Evolutionary conservation across 805 yeast genomes (phyloP).

Genomic region (Sugiyamaella lignohabitans): DNA sequence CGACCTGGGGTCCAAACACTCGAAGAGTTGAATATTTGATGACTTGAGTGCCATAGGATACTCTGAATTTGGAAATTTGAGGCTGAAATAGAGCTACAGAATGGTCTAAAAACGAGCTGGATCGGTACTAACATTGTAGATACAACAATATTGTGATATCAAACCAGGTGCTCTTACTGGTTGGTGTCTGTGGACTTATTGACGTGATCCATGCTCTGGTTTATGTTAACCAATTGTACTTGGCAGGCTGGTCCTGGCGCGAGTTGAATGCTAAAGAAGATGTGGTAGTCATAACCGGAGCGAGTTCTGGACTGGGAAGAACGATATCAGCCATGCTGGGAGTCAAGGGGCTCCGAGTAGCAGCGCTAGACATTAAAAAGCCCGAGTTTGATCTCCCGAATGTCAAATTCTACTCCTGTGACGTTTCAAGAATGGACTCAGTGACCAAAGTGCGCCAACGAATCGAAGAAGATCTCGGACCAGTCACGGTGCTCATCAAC

Average conservation of each 20-base stretch:
- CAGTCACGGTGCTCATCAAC: conserved; percentile 64
- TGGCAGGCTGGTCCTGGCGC: conserved; percentile 7
- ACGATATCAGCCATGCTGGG: conserved; percentile 50
- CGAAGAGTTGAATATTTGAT: no score
- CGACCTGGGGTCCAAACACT: no score
- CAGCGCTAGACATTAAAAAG: conserved; percentile 54
- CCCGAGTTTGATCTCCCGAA: conserved; percentile 37
- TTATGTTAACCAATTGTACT: conserved; percentile 6
- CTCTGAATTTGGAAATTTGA: no score
- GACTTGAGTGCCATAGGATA: no score
- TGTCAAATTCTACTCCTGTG: conserved; percentile 57
- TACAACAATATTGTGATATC: background rate
- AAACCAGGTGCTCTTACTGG: background rate
- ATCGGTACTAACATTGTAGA: background rate
- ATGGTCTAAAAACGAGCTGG: no score
- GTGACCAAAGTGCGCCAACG: conserved; percentile 36
- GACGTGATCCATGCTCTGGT: conserved; percentile 5
- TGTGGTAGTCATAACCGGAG: conserved; percentile 77
- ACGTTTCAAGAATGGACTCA: conserved; percentile 50
- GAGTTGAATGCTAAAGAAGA: conserved; percentile 34
- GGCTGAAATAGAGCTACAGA: no score
- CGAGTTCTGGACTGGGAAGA: conserved; percentile 70
- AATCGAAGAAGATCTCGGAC: conserved; percentile 46
- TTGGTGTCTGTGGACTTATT: background rate
- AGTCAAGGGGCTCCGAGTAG: conserved; percentile 43